Percentiles rank a stretch among this genome's conserved stretches.
Evolutionary conservation across 805 yeast species (phyloP).

Genomic region (Ogataea degrootiae): DNA sequence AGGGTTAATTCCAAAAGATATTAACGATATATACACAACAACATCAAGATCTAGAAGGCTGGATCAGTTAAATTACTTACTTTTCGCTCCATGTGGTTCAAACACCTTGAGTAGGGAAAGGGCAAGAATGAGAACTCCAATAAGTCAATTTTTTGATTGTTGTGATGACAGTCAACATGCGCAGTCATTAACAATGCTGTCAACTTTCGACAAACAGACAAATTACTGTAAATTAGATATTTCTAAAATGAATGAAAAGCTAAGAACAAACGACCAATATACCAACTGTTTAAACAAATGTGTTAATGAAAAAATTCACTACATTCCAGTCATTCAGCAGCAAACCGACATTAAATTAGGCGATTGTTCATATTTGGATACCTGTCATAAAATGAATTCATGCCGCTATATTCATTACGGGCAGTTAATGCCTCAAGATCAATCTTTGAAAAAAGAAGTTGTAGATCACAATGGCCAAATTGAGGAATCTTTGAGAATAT

Average conservation of each 20-base stretch:
- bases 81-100: slow-evolving; percentile 32
- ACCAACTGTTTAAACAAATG: slow-evolving; percentile 19
- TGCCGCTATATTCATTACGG: slow-evolving; percentile 82
- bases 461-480: slow-evolving; percentile 19
- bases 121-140: slow-evolving; percentile 33
- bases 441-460: slow-evolving; percentile 7
- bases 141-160: slow-evolving; percentile 43
- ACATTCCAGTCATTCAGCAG: slow-evolving; percentile 46
- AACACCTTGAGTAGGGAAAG: slow-evolving; percentile 36
- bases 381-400: slow-evolving; percentile 79
- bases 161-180: slow-evolving; percentile 42
- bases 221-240: slow-evolving; percentile 26
- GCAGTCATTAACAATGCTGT: slow-evolving; percentile 17
- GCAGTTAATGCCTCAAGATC: slow-evolving; percentile 39
- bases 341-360: slow-evolving; percentile 73
- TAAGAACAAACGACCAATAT: slow-evolving; percentile 4
- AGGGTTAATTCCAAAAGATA: slow-evolving; percentile 17
- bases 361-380: slow-evolving; percentile 90
- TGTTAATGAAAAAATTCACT: slow-evolving; percentile 40
- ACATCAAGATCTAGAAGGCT: slow-evolving; percentile 24
- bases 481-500: slow-evolving; percentile 15
- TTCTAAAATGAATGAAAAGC: slow-evolving; percentile 20
- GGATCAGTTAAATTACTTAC: slow-evolving; percentile 22
- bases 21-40: slow-evolving; percentile 24
- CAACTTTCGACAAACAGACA: slow-evolving; percentile 20